A percentile compares a stretch with the other conserved stretches of the same genome.
phyloP scores from a whole-genome alignment of 345 rosid genomes.

The Eucalyptus microcorys region DNA sequence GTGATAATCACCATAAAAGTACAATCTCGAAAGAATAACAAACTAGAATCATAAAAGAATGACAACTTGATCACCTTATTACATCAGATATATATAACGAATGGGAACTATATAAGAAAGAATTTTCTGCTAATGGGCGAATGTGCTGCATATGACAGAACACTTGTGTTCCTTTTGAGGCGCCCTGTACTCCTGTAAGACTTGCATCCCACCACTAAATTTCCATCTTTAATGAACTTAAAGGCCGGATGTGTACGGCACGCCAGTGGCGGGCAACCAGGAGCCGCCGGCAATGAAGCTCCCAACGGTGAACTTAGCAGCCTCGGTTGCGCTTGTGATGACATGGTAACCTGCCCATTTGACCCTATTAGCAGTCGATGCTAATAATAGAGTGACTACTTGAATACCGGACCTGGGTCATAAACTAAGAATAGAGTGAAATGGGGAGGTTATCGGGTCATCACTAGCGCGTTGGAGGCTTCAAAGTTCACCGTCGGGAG shows the following conservation, averaged over 20 bases:
- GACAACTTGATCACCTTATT: not conserved
- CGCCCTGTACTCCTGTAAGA: not conserved
- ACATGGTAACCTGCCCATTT: conserved; percentile 32
- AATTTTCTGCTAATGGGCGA: not conserved
- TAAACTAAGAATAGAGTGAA: conserved; percentile 24
- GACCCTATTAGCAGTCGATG: conserved; percentile 16
- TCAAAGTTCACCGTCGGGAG: conserved; percentile 25
- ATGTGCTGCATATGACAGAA: not conserved
- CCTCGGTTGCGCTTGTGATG: conserved; percentile 25
- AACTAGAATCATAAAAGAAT: not conserved
- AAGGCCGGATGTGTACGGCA: conserved; percentile 39
- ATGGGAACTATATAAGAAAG: not conserved
- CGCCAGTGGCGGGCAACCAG: conserved; percentile 31
- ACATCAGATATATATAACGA: not conserved
- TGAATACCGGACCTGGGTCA: conserved; percentile 33
- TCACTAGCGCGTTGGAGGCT: conserved; percentile 26
- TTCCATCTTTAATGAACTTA: not conserved
- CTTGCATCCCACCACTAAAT: not conserved
- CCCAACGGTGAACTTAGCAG: conserved; percentile 24
- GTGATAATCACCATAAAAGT: not conserved
- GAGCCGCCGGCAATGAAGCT: conserved; percentile 32
- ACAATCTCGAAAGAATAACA: not conserved
- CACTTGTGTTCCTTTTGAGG: not conserved
- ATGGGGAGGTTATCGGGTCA: conserved; percentile 31
- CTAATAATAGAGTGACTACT: too few species aligned